A percentile compares a stretch with the other conserved stretches of the same genome.
Conservation (phyloP, 2,329 filamentous ascomycete species). For the Xylariaceae sp. region DNA sequence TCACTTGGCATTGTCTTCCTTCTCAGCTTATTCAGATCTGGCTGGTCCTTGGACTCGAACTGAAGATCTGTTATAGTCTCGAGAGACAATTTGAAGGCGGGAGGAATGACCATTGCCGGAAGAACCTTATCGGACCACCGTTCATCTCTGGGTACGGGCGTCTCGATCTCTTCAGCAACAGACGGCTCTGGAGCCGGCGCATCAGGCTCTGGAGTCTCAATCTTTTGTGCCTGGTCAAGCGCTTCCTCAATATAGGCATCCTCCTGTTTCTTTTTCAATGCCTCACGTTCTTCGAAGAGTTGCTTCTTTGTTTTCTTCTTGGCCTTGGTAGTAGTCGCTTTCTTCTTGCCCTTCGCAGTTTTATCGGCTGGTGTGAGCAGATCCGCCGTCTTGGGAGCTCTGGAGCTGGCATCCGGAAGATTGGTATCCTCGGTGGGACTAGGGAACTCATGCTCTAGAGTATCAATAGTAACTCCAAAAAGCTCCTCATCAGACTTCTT, state of each 20-base stretch:
- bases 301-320: conserved; percentile 56
- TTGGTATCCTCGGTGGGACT: conserved; percentile 46
- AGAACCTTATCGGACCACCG: conserved; percentile 46
- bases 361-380: conserved; percentile 41
- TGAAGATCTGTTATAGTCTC: conserved; percentile 41
- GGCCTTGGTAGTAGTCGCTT: conserved; percentile 41
- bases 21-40: conserved; percentile 45
- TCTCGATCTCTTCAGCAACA: conserved; percentile 28
- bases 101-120: conserved; percentile 42
- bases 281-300: conserved; percentile 33
- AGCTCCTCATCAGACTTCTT: conserved; percentile 77
- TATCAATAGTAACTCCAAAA: conserved; percentile 58
- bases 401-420: conserved; percentile 45
- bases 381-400: conserved; percentile 41
- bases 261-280: conserved; percentile 64
- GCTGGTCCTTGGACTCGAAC: conserved; percentile 42
- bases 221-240: conserved; percentile 35
- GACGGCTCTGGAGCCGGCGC: conserved; percentile 26
- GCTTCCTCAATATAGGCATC: conserved; percentile 43
- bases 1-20: conserved; percentile 43
- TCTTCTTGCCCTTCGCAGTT: conserved; percentile 49
- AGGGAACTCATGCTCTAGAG: conserved; percentile 46
- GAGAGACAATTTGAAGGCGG: conserved; percentile 43
- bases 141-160: conserved; percentile 37
- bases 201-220: conserved; percentile 30